These are phyloP conservation scores for Blepharisma japonicum DNA, from an alignment of 73 alveolate species.

Conservation along the genomic window DNA sequence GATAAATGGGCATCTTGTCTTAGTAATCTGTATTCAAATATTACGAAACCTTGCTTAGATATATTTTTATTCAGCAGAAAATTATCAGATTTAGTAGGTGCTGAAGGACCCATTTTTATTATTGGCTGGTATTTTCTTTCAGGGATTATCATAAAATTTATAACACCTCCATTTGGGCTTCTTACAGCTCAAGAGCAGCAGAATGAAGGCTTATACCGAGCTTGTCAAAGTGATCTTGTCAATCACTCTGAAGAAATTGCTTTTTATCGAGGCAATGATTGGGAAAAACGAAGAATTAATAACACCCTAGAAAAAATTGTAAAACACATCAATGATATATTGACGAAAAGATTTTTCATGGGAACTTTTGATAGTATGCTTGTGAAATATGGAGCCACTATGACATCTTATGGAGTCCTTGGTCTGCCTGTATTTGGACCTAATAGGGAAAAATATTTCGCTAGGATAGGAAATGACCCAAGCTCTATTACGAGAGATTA, in stretches of 20 bases:
- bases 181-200: conserved; percentile 77
- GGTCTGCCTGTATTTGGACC: conserved; percentile 95
- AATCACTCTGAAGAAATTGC: conserved; percentile 89
- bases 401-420: conserved; percentile 85
- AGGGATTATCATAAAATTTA: conserved; percentile 64
- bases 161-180: conserved; percentile 88
- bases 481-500: conserved; percentile 75
- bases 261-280: conserved; percentile 74
- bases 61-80: conserved; percentile 80
- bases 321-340: conserved; percentile 58
- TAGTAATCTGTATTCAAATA: conserved; percentile 65
- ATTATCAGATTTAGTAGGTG: conserved; percentile 82
- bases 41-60: conserved; percentile 88
- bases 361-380: conserved; percentile 89
- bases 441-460: conserved; percentile 62
- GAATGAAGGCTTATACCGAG: conserved; percentile 87
- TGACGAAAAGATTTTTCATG: conserved; percentile 73
- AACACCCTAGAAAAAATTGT: conserved; percentile 55
- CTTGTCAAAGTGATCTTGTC: conserved; percentile 75
- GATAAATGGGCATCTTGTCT: conserved; percentile 84
- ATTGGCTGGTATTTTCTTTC: conserved; percentile 81
- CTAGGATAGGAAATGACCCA: conserved; percentile 4
- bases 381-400: conserved; percentile 93
- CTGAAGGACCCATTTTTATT: conserved; percentile 81
- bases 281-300: conserved; percentile 77